Percentiles rank a stretch among this genome's conserved stretches.
phyloP scores from a whole-genome alignment of 1,139 yeast species.

The Magnusiomyces tetraspermus region DNA sequence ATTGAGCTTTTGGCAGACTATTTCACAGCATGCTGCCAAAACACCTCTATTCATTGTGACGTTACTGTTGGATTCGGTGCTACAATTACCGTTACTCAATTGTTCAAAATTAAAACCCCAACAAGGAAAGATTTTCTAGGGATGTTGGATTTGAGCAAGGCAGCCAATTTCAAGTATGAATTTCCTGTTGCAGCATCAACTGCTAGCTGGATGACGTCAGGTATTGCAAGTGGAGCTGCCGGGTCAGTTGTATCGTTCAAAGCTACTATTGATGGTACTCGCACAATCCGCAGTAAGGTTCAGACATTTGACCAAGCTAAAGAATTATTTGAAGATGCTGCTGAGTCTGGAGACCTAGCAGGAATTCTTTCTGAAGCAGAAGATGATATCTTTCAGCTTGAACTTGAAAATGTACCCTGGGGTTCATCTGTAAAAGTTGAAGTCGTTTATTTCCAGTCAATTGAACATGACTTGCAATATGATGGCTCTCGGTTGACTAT shows the following conservation, averaged over 20 bases:
- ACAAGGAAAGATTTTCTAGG: not conserved
- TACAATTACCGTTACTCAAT: not conserved
- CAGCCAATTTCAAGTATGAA: not conserved
- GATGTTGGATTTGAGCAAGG: not conserved
- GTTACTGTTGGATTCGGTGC: not conserved
- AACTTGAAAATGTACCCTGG: constrained; percentile 3
- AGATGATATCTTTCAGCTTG: constrained; percentile 6
- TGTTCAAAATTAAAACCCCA: not conserved
- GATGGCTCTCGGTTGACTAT: constrained; percentile 7
- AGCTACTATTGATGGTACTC: constrained; percentile 3
- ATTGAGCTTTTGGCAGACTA: too few species aligned
- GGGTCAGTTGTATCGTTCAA: constrained; percentile 7
- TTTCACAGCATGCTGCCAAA: not conserved
- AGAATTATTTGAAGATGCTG: constrained; percentile 4
- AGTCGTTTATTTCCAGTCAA: constrained; percentile 1
- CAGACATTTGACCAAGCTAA: constrained; percentile 1
- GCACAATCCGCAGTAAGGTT: constrained; percentile 5
- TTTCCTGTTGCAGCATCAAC: not conserved
- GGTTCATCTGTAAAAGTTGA: constrained; percentile 5
- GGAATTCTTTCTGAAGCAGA: not conserved
- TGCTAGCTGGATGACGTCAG: not conserved
- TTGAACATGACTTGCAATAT: constrained; percentile 11
- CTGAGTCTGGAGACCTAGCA: not conserved
- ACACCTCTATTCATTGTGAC: not conserved
- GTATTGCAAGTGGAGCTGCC: not conserved